These are phyloP conservation scores for Teunomyces atbi DNA, from an alignment of 805 yeast species.

Conservation along the genomic window DNA sequence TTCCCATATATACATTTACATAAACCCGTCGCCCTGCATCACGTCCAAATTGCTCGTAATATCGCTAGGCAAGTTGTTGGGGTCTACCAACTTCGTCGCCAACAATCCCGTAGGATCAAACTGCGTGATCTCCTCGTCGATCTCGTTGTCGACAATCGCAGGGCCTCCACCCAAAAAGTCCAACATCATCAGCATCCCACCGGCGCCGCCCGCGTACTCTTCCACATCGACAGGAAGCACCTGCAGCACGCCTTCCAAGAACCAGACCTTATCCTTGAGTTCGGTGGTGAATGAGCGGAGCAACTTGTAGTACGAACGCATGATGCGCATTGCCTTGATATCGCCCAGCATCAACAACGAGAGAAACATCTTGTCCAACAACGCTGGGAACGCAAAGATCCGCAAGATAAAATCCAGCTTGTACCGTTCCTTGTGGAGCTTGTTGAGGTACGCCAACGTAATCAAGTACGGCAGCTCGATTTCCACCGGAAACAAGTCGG, in stretches of 20 bases:
- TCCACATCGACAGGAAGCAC: slow-evolving; percentile 92
- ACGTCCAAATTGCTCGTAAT: slow-evolving; percentile 49
- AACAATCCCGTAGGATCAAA: slow-evolving; percentile 46
- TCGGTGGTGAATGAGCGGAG: slow-evolving; percentile 79
- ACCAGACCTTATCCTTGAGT: slow-evolving; percentile 90
- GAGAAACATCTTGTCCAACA: slow-evolving; percentile 77
- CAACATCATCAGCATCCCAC: slow-evolving; percentile 90
- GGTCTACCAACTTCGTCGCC: slow-evolving; percentile 49
- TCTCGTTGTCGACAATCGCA: slow-evolving; percentile 36
- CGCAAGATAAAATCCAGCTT: slow-evolving; percentile 84
- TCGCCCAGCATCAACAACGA: slow-evolving; percentile 82
- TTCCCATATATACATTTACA: slow-evolving; percentile 12
- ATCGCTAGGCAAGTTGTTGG: slow-evolving; percentile 57
- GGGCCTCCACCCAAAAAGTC: slow-evolving; percentile 77
- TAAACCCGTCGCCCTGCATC: slow-evolving; percentile 48
- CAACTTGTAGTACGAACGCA: slow-evolving; percentile 82
- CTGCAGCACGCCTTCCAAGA: slow-evolving; percentile 84
- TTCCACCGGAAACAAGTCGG: slow-evolving; percentile 84
- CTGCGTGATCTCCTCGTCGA: slow-evolving; percentile 38
- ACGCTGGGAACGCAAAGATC: slow-evolving; percentile 90
- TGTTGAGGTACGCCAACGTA: slow-evolving; percentile 84
- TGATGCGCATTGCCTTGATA: slow-evolving; percentile 81
- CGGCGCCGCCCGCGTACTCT: slow-evolving; percentile 80
- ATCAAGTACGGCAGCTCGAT: slow-evolving; percentile 80
- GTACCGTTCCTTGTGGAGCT: slow-evolving; percentile 74